These are phyloP conservation scores for Rutstroemia sp. DNA, from an alignment of 2,329 filamentous ascomycete species.

Conservation along the genomic window DNA sequence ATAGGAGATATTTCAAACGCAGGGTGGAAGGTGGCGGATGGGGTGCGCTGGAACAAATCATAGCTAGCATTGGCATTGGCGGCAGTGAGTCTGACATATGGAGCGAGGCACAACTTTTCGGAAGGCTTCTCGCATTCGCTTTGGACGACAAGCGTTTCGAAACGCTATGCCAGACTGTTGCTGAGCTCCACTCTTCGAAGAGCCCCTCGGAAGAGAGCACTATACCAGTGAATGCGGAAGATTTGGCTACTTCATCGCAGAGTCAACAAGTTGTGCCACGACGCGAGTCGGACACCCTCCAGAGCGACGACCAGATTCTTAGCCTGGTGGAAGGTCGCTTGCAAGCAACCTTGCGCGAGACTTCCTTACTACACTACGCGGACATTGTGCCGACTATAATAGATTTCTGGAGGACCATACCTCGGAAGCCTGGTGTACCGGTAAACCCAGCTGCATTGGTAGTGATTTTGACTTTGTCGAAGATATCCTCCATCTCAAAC, in stretches of 20 bases:
- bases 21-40: constrained; percentile 72
- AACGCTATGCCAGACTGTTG: constrained; percentile 51
- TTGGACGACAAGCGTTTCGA: constrained; percentile 71
- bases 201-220: not conserved
- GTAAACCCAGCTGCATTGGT: constrained; percentile 52
- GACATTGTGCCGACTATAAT: constrained; percentile 57
- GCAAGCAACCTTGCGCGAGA: constrained; percentile 41
- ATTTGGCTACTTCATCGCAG: not conserved
- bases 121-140: constrained; percentile 72
- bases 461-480: constrained; percentile 41
- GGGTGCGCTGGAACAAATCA: constrained; percentile 64
- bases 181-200: constrained; percentile 27
- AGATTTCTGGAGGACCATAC: constrained; percentile 56
- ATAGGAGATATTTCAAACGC: constrained; percentile 77
- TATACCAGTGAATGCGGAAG: not conserved
- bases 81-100: constrained; percentile 60
- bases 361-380: constrained; percentile 48
- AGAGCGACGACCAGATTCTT: constrained; percentile 20
- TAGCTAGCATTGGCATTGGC: constrained; percentile 60
- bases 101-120: constrained; percentile 69
- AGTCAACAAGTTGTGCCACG: not conserved
- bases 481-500: constrained; percentile 54
- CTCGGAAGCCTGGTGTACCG: constrained; percentile 37
- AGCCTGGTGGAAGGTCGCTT: constrained; percentile 33
- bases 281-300: not conserved